A percentile compares a stretch with the other conserved stretches of the same genome.
These are phyloP conservation scores for Metschnikowia gruessii DNA, from an alignment of 805 yeast genomes.

Conservation along the genomic window DNA sequence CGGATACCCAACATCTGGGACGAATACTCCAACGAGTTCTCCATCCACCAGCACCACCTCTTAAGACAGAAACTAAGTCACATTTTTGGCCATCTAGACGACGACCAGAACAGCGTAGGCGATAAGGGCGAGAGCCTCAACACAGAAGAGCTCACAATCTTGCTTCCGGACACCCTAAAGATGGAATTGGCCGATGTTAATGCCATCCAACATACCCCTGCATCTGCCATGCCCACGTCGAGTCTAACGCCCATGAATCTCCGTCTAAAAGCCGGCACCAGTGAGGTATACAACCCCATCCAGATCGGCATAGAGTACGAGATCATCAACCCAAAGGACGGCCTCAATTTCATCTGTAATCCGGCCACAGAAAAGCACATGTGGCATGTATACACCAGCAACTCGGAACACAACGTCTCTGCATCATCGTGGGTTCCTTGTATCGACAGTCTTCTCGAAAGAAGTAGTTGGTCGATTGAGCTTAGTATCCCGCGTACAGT, in stretches of 20 bases:
- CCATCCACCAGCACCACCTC: slow-evolving; percentile 57
- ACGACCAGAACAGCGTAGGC: slow-evolving; percentile 22
- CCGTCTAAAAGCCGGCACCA: slow-evolving; percentile 32
- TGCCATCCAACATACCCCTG: slow-evolving; percentile 17
- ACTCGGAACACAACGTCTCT: slow-evolving; percentile 71
- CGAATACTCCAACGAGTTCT: slow-evolving; percentile 37
- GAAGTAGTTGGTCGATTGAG: slow-evolving; percentile 89
- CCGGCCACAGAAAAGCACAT: slow-evolving; percentile 43
- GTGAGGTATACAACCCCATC: slow-evolving; percentile 62
- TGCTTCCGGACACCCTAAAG: slow-evolving; percentile 63
- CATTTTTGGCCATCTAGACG: slow-evolving; percentile 47
- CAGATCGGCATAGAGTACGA: slow-evolving; percentile 66
- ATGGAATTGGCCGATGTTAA: slow-evolving; percentile 56
- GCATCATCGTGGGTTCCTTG: slow-evolving; percentile 99
- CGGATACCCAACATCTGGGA: slow-evolving; percentile 39
- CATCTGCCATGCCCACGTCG: slow-evolving; percentile 30
- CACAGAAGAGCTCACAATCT: slow-evolving; percentile 63
- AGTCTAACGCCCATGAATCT: slow-evolving; percentile 37
- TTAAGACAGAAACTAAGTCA: slow-evolving; percentile 52
- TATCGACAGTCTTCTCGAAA: slow-evolving; percentile 81
- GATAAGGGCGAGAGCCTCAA: slow-evolving; percentile 27
- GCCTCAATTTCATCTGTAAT: slow-evolving; percentile 72
- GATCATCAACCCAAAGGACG: slow-evolving; percentile 64
- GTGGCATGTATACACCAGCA: slow-evolving; percentile 88
- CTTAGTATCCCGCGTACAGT: slow-evolving; percentile 80